Percentiles rank a stretch among this genome's conserved stretches.
Evolutionary conservation across 345 rosid genomes (phyloP).

Genomic region (Kernera saxatilis): DNA sequence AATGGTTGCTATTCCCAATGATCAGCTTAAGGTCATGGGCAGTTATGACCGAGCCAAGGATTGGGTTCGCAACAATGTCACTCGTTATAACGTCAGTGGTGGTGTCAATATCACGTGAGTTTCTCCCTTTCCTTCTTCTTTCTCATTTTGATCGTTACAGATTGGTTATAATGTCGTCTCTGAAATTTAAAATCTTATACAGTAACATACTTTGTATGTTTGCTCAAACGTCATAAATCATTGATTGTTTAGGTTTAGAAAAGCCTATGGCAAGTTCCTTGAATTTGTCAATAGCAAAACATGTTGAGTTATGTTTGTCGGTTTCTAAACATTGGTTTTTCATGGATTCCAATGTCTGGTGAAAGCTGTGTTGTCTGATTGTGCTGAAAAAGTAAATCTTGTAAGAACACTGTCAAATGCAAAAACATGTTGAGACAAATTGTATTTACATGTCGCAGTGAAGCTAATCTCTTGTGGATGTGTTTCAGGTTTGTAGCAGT

Average conservation of each 20-base stretch:
- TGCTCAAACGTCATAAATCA: background rate
- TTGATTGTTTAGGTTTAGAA: background rate
- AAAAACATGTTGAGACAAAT: background rate
- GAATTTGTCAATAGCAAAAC: background rate
- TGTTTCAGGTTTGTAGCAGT: conserved; percentile 65
- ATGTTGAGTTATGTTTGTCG: background rate
- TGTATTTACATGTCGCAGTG: background rate
- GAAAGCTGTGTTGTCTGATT: background rate
- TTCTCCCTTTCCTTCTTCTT: background rate
- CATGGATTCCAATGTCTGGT: background rate
- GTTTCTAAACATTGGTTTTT: background rate
- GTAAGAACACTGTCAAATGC: background rate
- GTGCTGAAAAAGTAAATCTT: background rate
- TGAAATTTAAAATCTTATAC: background rate
- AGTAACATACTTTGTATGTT: background rate
- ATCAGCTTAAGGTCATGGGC: conserved; percentile 61
- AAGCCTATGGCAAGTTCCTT: background rate
- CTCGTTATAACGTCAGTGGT: conserved; percentile 62
- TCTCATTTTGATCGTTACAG: background rate
- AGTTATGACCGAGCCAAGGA: conserved; percentile 47
- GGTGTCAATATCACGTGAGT: conserved; percentile 72
- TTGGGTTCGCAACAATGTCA: conserved; percentile 66
- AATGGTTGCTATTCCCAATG: conserved; percentile 92
- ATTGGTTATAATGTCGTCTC: background rate
- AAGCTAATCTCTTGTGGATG: conserved; percentile 2